phyloP scores from a whole-genome alignment of 2,329 filamentous ascomycete genomes.

The Cercospora sp. region DNA sequence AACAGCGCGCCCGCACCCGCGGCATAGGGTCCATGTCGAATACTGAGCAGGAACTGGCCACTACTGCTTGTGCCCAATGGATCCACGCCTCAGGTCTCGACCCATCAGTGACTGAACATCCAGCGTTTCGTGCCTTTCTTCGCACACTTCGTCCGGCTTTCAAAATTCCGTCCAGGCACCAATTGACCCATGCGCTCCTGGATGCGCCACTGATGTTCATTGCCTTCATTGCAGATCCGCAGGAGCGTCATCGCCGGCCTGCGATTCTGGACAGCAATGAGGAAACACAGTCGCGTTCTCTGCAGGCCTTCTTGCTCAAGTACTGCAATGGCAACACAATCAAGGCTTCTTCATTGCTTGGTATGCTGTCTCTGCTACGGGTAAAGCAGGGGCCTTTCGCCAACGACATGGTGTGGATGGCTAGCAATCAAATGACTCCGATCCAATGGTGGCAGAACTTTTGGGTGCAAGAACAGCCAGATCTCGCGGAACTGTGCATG shows the following conservation, averaged over 20 bases:
- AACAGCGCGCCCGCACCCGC: conserved; percentile 29
- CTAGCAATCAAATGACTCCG: conserved; percentile 28
- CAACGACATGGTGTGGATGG: conserved; percentile 32
- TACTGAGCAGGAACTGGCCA: conserved; percentile 28
- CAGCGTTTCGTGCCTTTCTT: conserved; percentile 28
- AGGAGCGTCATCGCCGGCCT: conserved; percentile 28
- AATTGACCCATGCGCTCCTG: conserved; percentile 29
- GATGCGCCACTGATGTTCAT: conserved; percentile 31
- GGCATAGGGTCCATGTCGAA: conserved; percentile 30
- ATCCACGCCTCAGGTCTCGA: conserved; percentile 25
- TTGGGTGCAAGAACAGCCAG: conserved; percentile 29
- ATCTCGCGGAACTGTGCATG: conserved; percentile 30
- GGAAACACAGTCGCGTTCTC: conserved; percentile 28
- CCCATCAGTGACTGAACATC: conserved; percentile 26
- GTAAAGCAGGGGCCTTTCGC: conserved; percentile 29
- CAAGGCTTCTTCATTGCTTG: conserved; percentile 25
- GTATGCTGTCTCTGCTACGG: conserved; percentile 28
- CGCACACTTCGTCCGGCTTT: conserved; percentile 28
- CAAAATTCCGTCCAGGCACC: conserved; percentile 26
- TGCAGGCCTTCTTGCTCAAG: conserved; percentile 30
- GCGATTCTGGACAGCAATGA: conserved; percentile 30
- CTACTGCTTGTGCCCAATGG: conserved; percentile 29
- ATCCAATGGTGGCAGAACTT: conserved; percentile 33
- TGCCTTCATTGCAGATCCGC: conserved; percentile 29
- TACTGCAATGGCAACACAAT: conserved; percentile 26